Evolutionary conservation across 2,329 filamentous ascomycete genomes (phyloP).

Genomic region (Penicillium brevicompactum): DNA sequence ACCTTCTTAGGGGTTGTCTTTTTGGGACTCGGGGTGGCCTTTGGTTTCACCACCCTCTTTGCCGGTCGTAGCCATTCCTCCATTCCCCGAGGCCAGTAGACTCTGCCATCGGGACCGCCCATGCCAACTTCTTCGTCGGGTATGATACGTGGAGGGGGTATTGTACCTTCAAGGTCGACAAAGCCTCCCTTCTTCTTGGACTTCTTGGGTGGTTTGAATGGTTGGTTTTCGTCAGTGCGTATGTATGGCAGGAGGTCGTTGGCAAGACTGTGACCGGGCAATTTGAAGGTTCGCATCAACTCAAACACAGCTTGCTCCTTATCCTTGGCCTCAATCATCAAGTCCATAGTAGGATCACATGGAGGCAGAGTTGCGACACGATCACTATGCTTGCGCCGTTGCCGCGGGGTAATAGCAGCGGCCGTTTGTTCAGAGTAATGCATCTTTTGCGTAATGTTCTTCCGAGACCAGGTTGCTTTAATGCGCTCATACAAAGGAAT

Average conservation of each 20-base stretch:
- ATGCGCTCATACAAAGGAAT: conserved; percentile 75
- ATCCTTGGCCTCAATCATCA: conserved; percentile 99
- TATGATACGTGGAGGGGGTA: conserved; percentile 51
- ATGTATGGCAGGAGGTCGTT: conserved; percentile 77
- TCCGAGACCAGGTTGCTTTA: conserved; percentile 77
- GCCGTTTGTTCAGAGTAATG: conserved; percentile 85
- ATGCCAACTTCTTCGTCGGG: conserved; percentile 74
- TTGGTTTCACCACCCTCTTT: conserved; percentile 59
- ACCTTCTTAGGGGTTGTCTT: conserved; percentile 20
- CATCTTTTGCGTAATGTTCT: conserved; percentile 91
- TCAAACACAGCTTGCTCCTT: conserved; percentile 97
- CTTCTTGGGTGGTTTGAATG: conserved; percentile 52
- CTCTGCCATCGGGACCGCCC: conserved; percentile 78
- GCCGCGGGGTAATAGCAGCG: conserved; percentile 73
- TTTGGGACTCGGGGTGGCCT: conserved; percentile 24
- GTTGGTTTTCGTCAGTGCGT: conserved; percentile 72
- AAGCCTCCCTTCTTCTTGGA: conserved; percentile 48
- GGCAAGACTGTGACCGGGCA: conserved; percentile 76
- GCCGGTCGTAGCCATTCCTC: conserved; percentile 85
- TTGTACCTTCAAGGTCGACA: conserved; percentile 45
- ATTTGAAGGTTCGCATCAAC: conserved; percentile 82
- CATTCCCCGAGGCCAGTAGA: conserved; percentile 89
- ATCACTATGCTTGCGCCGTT: conserved; percentile 82
- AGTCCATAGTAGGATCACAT: conserved; percentile 78
- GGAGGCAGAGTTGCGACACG: conserved; percentile 80